These are phyloP conservation scores for Suillus sp. DNA, from an alignment of 768 basidiomycete species.

Conservation along the genomic window DNA sequence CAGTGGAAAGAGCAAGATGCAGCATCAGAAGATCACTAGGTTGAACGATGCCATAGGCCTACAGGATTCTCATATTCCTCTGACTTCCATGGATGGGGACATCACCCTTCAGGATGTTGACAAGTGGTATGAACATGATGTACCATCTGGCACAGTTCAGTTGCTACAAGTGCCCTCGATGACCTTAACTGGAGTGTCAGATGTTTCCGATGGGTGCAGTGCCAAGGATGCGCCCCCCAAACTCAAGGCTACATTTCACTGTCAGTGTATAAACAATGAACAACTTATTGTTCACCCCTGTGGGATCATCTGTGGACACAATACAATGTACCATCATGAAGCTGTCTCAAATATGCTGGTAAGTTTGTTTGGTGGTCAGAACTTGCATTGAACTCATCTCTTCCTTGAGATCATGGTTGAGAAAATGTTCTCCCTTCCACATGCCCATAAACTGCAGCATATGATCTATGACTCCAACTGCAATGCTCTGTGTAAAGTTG, in stretches of 20 bases:
- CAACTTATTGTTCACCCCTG: constrained; percentile 35
- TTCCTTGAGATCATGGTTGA: background rate
- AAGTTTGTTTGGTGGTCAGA: background rate
- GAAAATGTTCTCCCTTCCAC: constrained; percentile 1
- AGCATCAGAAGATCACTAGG: too few species aligned
- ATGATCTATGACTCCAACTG: constrained; percentile 30
- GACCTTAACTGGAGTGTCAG: constrained; percentile 22
- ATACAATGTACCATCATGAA: constrained; percentile 11
- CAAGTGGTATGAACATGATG: too few species aligned
- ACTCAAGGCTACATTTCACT: constrained; percentile 30
- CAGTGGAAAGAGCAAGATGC: too few species aligned
- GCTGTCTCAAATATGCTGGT: constrained; percentile 24
- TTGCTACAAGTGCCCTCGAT: too few species aligned
- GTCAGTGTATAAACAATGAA: constrained; percentile 38
- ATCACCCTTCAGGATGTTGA: too few species aligned
- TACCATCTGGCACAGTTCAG: too few species aligned
- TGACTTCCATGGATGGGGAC: too few species aligned
- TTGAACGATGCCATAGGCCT: too few species aligned
- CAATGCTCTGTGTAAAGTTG: constrained; percentile 21
- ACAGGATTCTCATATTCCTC: too few species aligned
- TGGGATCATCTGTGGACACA: constrained; percentile 35
- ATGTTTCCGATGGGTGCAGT: background rate
- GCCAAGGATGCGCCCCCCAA: background rate
- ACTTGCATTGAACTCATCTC: background rate
- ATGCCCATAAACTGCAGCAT: background rate